Evolutionary conservation across 257 asterid genomes (phyloP).

Genomic region (Capsicum baccatum): DNA sequence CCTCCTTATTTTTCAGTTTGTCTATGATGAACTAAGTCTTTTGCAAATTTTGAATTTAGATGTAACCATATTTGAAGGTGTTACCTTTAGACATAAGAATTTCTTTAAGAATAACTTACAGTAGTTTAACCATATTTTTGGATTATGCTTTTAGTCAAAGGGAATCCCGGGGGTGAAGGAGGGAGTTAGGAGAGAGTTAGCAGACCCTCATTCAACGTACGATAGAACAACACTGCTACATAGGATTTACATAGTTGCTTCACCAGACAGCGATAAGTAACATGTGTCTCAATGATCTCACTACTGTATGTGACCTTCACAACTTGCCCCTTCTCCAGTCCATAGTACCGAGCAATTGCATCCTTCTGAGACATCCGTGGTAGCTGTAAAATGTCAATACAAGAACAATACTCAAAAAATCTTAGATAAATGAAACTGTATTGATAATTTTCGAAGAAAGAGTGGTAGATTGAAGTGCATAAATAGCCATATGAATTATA

Average conservation of each 20-base stretch:
- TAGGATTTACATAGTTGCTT: constrained; percentile 21
- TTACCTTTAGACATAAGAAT: too few relatives aligned
- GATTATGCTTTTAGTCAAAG: not conserved
- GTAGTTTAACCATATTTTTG: too few relatives aligned
- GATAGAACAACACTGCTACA: not conserved
- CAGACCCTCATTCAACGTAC: not conserved
- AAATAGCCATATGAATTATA: not conserved
- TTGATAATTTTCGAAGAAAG: not conserved
- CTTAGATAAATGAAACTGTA: not conserved
- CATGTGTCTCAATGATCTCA: constrained; percentile 74
- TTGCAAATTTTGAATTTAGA: too few relatives aligned
- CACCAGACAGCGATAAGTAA: constrained; percentile 56
- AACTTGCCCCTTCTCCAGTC: constrained; percentile 79
- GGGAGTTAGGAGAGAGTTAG: not conserved
- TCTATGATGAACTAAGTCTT: too few relatives aligned
- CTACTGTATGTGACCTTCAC: constrained; percentile 74
- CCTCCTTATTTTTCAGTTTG: too few relatives aligned
- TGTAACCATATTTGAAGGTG: too few relatives aligned
- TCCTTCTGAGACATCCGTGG: constrained; percentile 78
- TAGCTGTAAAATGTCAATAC: constrained; percentile 55
- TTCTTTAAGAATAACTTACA: too few relatives aligned
- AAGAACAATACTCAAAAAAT: not conserved
- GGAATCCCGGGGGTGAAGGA: not conserved
- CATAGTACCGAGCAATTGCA: constrained; percentile 85
- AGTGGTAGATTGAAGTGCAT: not conserved